Conservation (phyloP, 2,329 filamentous ascomycete species). For the Aspergillus carbonarius region DNA sequence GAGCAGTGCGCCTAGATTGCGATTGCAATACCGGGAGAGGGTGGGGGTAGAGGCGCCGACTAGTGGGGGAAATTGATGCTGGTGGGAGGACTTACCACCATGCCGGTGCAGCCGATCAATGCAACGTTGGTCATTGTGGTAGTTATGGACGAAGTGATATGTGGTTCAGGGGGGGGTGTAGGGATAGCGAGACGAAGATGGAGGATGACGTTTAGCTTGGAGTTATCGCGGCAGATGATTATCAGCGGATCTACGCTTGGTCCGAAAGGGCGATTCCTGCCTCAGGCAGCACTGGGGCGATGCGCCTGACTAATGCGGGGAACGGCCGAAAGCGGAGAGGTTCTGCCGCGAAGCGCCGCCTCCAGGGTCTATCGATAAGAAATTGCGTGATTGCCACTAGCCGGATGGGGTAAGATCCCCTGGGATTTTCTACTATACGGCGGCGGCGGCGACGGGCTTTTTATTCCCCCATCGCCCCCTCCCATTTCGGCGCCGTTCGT, state of each 20-base stretch:
- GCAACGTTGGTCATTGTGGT: constrained; percentile 45
- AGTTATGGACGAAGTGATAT: not conserved
- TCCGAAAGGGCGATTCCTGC: not conserved
- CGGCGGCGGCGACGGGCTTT: constrained; percentile 18
- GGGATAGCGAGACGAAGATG: not conserved
- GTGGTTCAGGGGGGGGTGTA: not conserved
- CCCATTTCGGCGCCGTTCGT: constrained; percentile 19
- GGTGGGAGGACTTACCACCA: constrained; percentile 45
- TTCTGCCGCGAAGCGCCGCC: constrained; percentile 21
- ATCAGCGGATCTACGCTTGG: constrained; percentile 6
- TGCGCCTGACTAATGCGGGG: constrained; percentile 20
- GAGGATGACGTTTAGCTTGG: constrained; percentile 8
- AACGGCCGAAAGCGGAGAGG: constrained; percentile 17
- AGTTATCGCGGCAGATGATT: not conserved
- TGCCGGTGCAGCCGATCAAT: constrained; percentile 49
- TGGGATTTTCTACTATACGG: constrained; percentile 30
- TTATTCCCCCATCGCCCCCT: constrained; percentile 13
- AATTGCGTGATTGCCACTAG: constrained; percentile 39
- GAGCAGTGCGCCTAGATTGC: no score
- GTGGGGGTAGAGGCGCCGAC: not conserved
- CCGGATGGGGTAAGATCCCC: constrained; percentile 28
- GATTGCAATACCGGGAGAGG: not conserved
- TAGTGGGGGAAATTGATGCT: not conserved
- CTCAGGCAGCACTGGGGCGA: constrained; percentile 5
- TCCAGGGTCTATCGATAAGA: constrained; percentile 24